Conservation (phyloP, 805 yeast species). For the Scheffersomyces amazonensis region DNA sequence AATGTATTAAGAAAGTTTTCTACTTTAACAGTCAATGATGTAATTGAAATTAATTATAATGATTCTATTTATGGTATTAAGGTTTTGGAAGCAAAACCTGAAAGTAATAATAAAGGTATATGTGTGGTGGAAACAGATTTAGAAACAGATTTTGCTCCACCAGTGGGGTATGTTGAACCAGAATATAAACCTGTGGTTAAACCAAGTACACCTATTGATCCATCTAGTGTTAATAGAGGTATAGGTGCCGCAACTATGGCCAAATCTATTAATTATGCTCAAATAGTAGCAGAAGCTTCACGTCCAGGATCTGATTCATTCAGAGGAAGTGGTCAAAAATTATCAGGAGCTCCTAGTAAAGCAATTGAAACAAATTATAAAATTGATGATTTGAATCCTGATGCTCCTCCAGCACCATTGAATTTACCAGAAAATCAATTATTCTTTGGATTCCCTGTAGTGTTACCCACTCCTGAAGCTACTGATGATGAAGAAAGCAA, state of each 20-base stretch:
- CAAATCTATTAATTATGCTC: slow-evolving; percentile 60
- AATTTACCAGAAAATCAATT: slow-evolving; percentile 79
- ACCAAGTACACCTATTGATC: slow-evolving; percentile 28
- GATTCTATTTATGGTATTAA: slow-evolving; percentile 73
- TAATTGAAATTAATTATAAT: slow-evolving; percentile 82
- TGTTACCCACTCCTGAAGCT: slow-evolving; percentile 36
- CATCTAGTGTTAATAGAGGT: slow-evolving; percentile 31
- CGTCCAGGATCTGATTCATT: slow-evolving; percentile 31
- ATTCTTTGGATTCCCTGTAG: slow-evolving; percentile 89
- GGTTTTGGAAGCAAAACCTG: slow-evolving; percentile 86
- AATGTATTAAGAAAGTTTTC: slow-evolving; percentile 88
- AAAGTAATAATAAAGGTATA: slow-evolving; percentile 58
- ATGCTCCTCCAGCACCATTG: slow-evolving; percentile 70
- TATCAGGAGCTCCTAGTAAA: slow-evolving; percentile 57
- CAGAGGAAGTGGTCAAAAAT: slow-evolving; percentile 64
- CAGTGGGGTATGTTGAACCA: slow-evolving; percentile 97
- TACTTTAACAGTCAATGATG: slow-evolving; percentile 79
- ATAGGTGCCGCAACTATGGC: slow-evolving; percentile 75
- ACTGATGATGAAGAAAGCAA: slow-evolving; percentile 26
- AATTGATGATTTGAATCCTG: slow-evolving; percentile 45
- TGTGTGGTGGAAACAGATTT: slow-evolving; percentile 97
- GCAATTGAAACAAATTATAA: slow-evolving; percentile 20
- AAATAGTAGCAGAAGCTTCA: slow-evolving; percentile 45
- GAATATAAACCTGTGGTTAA: slow-evolving; percentile 50
- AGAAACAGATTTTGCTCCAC: slow-evolving; percentile 97